Evolutionary conservation across 345 rosid species (phyloP).

Genomic region (Eucalyptus virginea): DNA sequence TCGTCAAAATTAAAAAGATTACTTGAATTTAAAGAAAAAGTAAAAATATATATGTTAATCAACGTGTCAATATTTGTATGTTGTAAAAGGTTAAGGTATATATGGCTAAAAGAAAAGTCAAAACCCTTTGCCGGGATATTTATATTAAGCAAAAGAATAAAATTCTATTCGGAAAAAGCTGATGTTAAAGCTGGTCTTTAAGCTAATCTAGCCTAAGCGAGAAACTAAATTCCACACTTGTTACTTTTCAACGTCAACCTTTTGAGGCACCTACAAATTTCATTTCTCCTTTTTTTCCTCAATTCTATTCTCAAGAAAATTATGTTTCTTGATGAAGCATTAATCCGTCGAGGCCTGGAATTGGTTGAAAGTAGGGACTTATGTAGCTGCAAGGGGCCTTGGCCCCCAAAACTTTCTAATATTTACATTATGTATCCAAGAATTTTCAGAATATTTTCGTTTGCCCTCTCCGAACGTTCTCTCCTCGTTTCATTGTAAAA

Average conservation of each 20-base stretch:
- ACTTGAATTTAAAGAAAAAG: background rate
- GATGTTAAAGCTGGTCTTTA: background rate
- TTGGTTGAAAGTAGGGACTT: background rate
- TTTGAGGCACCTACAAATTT: background rate
- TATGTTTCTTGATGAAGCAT: background rate
- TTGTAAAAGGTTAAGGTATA: background rate
- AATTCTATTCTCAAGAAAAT: background rate
- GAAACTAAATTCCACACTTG: background rate
- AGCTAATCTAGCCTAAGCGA: background rate
- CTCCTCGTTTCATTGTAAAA: background rate
- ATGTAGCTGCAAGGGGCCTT: background rate
- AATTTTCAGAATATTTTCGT: background rate
- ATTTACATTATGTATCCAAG: background rate
- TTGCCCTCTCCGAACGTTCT: background rate
- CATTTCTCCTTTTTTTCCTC: background rate
- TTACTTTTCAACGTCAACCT: background rate
- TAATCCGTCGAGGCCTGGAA: background rate
- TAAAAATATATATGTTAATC: background rate
- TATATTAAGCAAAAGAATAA: background rate
- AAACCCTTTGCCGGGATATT: background rate
- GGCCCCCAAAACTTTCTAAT: background rate
- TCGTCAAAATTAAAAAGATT: background rate
- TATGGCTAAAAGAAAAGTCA: background rate
- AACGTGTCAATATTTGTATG: background rate
- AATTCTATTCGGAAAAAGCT: background rate